phyloP scores from a whole-genome alignment of 2,329 filamentous ascomycete species.

The Canariomyces notabilis region DNA sequence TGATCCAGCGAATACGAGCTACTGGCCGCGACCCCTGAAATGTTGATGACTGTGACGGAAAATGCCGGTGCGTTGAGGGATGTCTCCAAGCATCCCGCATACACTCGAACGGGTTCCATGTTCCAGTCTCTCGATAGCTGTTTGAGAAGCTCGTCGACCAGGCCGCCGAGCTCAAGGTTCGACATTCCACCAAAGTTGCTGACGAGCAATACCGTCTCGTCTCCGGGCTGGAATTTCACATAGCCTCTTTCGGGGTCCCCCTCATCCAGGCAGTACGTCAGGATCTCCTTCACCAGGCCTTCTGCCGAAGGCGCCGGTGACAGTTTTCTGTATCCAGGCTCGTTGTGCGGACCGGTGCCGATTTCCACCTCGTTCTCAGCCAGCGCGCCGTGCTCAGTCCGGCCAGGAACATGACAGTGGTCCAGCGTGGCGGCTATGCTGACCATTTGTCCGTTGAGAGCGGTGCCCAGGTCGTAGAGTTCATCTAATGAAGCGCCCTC shows the following conservation, averaged over 20 bases:
- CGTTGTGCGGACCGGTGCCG: slow-evolving; percentile 64
- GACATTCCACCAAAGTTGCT: slow-evolving; percentile 59
- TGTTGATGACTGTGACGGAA: slow-evolving; percentile 61
- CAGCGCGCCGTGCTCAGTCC: slow-evolving; percentile 45
- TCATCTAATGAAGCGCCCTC: slow-evolving; percentile 44
- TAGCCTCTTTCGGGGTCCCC: slow-evolving; percentile 46
- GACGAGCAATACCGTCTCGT: slow-evolving; percentile 49
- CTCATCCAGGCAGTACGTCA: slow-evolving; percentile 56
- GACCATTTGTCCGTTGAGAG: slow-evolving; percentile 48
- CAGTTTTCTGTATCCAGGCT: slow-evolving; percentile 56
- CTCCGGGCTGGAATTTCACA: slow-evolving; percentile 41
- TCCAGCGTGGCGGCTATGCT: slow-evolving; percentile 55
- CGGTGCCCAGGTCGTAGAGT: slow-evolving; percentile 46
- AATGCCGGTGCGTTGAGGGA: slow-evolving; percentile 69
- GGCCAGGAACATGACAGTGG: slow-evolving; percentile 55
- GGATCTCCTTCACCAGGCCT: slow-evolving; percentile 51
- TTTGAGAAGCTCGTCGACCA: slow-evolving; percentile 48
- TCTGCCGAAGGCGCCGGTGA: slow-evolving; percentile 46
- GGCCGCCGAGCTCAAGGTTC: slow-evolving; percentile 50
- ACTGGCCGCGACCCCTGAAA: slow-evolving; percentile 42
- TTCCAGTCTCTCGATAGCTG: slow-evolving; percentile 45
- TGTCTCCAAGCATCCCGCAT: slow-evolving; percentile 62
- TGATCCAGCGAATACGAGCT: slow-evolving; percentile 45
- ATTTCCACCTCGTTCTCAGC: slow-evolving; percentile 51
- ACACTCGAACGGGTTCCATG: slow-evolving; percentile 49